phyloP scores from a whole-genome alignment of 2,329 filamentous ascomycete species.

The Calonectria pseudoturangicola region DNA sequence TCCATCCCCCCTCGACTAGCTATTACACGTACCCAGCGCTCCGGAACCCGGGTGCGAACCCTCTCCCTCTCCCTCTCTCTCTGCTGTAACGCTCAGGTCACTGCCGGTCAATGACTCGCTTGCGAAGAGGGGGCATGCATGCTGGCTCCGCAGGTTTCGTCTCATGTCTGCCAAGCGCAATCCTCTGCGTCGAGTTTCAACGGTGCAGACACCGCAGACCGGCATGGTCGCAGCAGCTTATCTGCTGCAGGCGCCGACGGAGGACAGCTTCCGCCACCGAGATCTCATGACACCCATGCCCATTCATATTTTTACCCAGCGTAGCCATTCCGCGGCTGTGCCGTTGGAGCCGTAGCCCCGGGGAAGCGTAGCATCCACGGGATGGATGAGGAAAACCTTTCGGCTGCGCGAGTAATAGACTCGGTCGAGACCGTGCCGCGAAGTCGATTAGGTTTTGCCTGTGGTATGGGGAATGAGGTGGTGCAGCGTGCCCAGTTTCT shows the following conservation, averaged over 20 bases:
- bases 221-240: background rate
- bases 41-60: background rate
- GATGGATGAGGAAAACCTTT: background rate
- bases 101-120: slow-evolving; percentile 13
- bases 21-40: slow-evolving; percentile 13
- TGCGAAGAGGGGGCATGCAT: background rate
- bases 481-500: background rate
- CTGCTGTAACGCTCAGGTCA: background rate
- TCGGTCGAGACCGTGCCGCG: slow-evolving; percentile 21
- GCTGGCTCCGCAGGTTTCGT: slow-evolving; percentile 4
- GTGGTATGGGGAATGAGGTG: slow-evolving; percentile 4
- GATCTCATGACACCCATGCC: slow-evolving; percentile 6
- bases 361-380: background rate
- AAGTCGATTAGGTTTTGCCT: slow-evolving; percentile 14
- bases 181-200: slow-evolving; percentile 18
- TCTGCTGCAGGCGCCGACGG: slow-evolving; percentile 14
- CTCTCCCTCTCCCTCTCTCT: too few relatives aligned
- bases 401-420: background rate
- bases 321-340: slow-evolving; percentile 5
- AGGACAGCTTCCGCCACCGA: slow-evolving; percentile 12
- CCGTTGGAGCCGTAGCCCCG: slow-evolving; percentile 22
- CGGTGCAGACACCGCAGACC: slow-evolving; percentile 7
- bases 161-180: slow-evolving; percentile 18
- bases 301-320: background rate
- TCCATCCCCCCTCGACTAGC: background rate